These are phyloP conservation scores for Aspergillus clavatus DNA, from an alignment of 2,329 filamentous ascomycete genomes.

Conservation along the genomic window DNA sequence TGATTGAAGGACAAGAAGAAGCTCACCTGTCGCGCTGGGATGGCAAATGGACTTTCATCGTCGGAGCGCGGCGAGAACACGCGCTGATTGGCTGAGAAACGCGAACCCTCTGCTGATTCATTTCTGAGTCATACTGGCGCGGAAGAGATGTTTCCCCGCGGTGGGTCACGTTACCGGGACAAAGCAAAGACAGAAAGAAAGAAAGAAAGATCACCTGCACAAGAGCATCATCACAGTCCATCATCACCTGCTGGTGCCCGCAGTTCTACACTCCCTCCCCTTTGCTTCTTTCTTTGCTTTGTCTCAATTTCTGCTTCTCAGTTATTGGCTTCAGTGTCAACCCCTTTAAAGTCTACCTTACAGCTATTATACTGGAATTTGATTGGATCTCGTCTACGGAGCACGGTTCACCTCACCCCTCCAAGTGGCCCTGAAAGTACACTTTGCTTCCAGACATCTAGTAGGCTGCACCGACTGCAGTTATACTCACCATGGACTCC, in stretches of 20 bases:
- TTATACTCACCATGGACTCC: conserved; percentile 51
- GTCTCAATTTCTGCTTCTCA: conserved; percentile 5
- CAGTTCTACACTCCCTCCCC: conserved; percentile 11
- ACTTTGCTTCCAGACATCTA: conserved; percentile 2
- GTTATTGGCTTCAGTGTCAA: background rate
- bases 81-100: conserved; percentile 33
- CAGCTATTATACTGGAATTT: background rate
- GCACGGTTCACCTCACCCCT: conserved; percentile 21
- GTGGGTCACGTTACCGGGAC: conserved; percentile 38
- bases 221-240: conserved; percentile 6
- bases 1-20: conserved; percentile 10
- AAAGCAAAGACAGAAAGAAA: conserved; percentile 16
- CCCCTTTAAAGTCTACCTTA: conserved; percentile 1
- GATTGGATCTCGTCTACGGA: conserved; percentile 6
- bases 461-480: conserved; percentile 9
- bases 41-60: conserved; percentile 30
- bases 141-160: conserved; percentile 29
- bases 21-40: conserved; percentile 28
- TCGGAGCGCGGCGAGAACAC: conserved; percentile 24
- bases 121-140: conserved; percentile 12
- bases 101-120: conserved; percentile 25
- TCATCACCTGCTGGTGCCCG: conserved; percentile 4
- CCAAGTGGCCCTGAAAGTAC: conserved; percentile 9
- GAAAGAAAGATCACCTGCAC: conserved; percentile 28
- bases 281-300: conserved; percentile 2